phyloP scores from a whole-genome alignment of 2,329 filamentous ascomycete genomes.

The Graphilbum ipis-grandicollis region DNA sequence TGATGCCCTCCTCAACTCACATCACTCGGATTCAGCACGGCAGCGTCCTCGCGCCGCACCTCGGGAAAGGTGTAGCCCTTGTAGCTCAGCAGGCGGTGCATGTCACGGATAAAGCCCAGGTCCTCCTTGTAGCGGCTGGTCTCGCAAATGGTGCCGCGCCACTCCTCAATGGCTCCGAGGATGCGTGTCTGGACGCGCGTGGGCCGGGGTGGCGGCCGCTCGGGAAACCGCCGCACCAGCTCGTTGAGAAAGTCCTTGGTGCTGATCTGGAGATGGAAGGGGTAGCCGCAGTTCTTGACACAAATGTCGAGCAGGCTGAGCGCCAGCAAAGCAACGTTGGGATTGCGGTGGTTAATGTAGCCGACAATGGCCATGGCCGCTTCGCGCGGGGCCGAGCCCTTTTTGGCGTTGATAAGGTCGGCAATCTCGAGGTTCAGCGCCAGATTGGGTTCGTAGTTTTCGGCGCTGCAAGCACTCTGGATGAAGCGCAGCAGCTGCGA shows the following conservation, averaged over 20 bases:
- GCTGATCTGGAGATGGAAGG: slow-evolving; percentile 94
- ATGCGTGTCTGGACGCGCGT: slow-evolving; percentile 84
- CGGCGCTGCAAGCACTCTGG: slow-evolving; percentile 85
- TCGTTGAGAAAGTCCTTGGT: slow-evolving; percentile 99
- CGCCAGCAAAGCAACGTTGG: slow-evolving; percentile 82
- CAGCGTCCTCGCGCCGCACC: slow-evolving; percentile 81
- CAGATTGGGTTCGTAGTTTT: slow-evolving; percentile 96
- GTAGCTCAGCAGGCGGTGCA: slow-evolving; percentile 89
- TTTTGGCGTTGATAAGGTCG: slow-evolving; percentile 94
- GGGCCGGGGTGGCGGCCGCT: slow-evolving; percentile 72
- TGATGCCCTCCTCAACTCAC: slow-evolving; percentile 34
- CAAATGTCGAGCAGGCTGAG: slow-evolving; percentile 92
- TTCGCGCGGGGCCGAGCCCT: slow-evolving; percentile 87
- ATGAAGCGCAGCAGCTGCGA: slow-evolving; percentile 92
- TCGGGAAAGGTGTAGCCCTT: slow-evolving; percentile 96
- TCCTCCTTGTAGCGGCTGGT: slow-evolving; percentile 97
- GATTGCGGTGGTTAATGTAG: slow-evolving; percentile 92
- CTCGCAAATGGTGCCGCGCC: slow-evolving; percentile 94
- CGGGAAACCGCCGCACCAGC: slow-evolving; percentile 86
- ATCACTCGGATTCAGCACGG: slow-evolving; percentile 90
- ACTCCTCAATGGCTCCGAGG: slow-evolving; percentile 93
- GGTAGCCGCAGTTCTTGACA: slow-evolving; percentile 98
- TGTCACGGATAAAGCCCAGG: slow-evolving; percentile 87
- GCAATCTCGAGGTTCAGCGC: slow-evolving; percentile 91
- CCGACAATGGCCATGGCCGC: slow-evolving; percentile 84